Base-by-base conservation (phyloP, 257 asterid genomes). In the Capsicum baccatum region DNA sequence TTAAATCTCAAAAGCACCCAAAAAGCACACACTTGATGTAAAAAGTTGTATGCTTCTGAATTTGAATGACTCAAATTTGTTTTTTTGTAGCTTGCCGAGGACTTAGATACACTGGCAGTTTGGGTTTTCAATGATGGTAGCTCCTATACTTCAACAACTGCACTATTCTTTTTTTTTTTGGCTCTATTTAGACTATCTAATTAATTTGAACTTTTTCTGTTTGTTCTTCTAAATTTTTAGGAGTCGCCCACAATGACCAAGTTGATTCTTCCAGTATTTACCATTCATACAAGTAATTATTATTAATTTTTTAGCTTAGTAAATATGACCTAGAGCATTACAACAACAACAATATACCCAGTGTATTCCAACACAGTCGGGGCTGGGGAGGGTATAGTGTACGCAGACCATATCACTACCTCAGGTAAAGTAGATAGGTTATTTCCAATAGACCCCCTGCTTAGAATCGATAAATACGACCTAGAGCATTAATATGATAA, bases 91-190 rank as follows among this genome's bases (percentile, higher is more conserved):
- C 99, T 97, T 79, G 97, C 98, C 0, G 99, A 97, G 89, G 98
- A 97, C 91, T 91, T 97, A 86, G 99, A 92, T 54, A 87, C 98
- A 74, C 44, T 85, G 83, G 98, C 98, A 37, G 86, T 97, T 69
- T 95, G 99, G 99, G 99, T 95, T 58, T 97, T 97, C 90, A 97
- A 97, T 91, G 95, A 97, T 42, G 99, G 99, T 95, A 93, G 66
- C 48, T n/a, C 71, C 52, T 37, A 69, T 33, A 59, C 54, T 54
- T 60, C 78, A 79, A 3, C 60, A 79, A 71, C 10, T 47, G n/a
- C 60, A 56, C 16, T 14, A 52, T 59, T 19, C 21, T 54, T 11
- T 62, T 19, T 37, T 37, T 26, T 26, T 26, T 9, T 14, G 17
- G 17, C 26, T 42, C 54, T 17, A 5, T 81, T 44, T 60, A 4